phyloP scores from a whole-genome alignment of 2,329 filamentous ascomycete genomes.

The Paraphoma chrysanthemicola region DNA sequence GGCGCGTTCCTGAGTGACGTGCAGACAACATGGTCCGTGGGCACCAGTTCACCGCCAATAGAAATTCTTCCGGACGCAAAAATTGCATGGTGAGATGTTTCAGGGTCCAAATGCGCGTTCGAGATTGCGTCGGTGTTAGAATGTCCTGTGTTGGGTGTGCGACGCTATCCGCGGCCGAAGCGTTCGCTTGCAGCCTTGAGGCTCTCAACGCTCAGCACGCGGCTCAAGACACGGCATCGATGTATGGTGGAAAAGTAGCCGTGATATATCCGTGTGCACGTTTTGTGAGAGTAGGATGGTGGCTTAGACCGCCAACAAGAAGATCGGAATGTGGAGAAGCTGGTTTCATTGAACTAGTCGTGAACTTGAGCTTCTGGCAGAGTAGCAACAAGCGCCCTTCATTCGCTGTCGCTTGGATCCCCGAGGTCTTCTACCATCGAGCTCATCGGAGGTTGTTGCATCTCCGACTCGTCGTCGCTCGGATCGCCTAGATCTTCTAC shows the following conservation, averaged over 20 bases:
- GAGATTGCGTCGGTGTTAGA: constrained; percentile 2
- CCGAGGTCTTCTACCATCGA: constrained; percentile 11
- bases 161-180: constrained; percentile 24
- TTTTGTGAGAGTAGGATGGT: neutral
- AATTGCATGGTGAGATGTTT: neutral
- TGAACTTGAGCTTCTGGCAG: neutral
- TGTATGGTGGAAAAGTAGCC: constrained; percentile 1
- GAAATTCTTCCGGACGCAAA: neutral
- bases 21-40: neutral
- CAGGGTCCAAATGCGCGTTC: neutral
- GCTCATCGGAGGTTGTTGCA: constrained; percentile 2
- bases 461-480: constrained; percentile 14
- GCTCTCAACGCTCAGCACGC: constrained; percentile 3
- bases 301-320: neutral
- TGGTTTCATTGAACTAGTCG: neutral
- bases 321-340: neutral
- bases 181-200: neutral
- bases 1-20: constrained; percentile 2
- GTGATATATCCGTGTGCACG: constrained; percentile 1
- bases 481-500: constrained; percentile 30
- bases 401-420: constrained; percentile 12
- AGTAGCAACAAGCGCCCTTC: neutral
- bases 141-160: constrained; percentile 5
- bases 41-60: neutral
- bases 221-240: neutral